Evolutionary conservation across 768 basidiomycete genomes (phyloP), one percentile per base, ranked within the genome.

Genomic region (Brasilioporus rufonigricans): DNA sequence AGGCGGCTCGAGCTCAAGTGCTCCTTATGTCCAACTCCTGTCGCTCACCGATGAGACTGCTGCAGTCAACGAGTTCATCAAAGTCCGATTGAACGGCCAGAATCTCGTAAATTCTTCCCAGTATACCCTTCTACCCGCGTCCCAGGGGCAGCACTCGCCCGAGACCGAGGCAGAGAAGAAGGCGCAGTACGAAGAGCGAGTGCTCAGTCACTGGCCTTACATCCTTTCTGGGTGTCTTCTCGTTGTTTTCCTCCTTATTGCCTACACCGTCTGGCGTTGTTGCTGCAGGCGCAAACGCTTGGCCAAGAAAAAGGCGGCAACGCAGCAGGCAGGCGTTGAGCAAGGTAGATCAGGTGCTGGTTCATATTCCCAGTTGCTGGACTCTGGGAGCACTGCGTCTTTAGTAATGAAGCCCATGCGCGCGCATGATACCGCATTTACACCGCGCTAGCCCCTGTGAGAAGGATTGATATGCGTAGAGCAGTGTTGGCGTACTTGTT

Each of bases 151-250:
- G 55, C 76, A 80, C 57, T 89, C 87, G 0, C 88, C 87, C 3
- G 76, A 87, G 40, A 79, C 76, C n/a, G 76, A 59, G 2, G 77
- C 74, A 53, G 86, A 87, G 69, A 85, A 86, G 73, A 87, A 88
- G 73, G 78, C 84, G 49, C 74, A 75, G 55, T 81, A 83, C 59
- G 80, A 83, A 63, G 85, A 84, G 67, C 73, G 77, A 74, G 74
- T 84, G 36, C 77, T 85, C 62, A 86, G 83, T 63, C 85, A 77
- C 55, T 90, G 85, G 89, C 87, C 84, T 4, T 87, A 86, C 65
- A 87, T 88, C 64, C 76, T 86, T 41, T 57, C 75, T 10, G 88
- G 85, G 35, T 81, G 82, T 57, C 72, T 90, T 26, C 68, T 77
- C 3, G 69, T 83, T 55, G 67, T 83, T 24, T 50, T 77, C 31